Evolutionary conservation across 768 basidiomycete genomes (phyloP).

Genomic region (Suillus ampliporus): DNA sequence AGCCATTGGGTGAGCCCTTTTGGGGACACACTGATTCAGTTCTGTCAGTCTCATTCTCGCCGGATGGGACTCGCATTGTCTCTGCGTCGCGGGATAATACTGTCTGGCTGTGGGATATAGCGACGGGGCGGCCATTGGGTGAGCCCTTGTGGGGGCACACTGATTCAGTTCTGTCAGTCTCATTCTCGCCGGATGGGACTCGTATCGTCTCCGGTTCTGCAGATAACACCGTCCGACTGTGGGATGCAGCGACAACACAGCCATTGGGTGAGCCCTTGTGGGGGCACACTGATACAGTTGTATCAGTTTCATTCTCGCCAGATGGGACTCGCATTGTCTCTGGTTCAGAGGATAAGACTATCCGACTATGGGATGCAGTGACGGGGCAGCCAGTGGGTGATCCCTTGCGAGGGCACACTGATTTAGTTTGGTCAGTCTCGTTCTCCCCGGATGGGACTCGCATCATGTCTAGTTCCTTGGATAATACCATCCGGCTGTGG

Average conservation of each 20-base stretch:
- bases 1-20: no score
- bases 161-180: no score
- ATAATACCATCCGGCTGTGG: no score
- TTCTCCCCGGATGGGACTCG: conserved; percentile 27
- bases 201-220: no score
- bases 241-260: no score
- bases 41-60: conserved; percentile 4
- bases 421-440: conserved; percentile 15
- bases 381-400: neutral
- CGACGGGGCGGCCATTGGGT: no score
- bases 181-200: no score
- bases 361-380: neutral
- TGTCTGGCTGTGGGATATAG: neutral
- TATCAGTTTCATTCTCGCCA: neutral
- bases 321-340: neutral
- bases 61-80: neutral
- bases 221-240: no score
- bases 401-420: conserved; percentile 4
- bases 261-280: no score
- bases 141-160: no score
- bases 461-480: no score
- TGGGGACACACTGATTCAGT: no score
- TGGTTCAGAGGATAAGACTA: neutral
- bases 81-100: neutral
- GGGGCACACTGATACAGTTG: neutral